phyloP scores from a whole-genome alignment of 2,329 filamentous ascomycete genomes.

The Aspergillus quadrilineatus region DNA sequence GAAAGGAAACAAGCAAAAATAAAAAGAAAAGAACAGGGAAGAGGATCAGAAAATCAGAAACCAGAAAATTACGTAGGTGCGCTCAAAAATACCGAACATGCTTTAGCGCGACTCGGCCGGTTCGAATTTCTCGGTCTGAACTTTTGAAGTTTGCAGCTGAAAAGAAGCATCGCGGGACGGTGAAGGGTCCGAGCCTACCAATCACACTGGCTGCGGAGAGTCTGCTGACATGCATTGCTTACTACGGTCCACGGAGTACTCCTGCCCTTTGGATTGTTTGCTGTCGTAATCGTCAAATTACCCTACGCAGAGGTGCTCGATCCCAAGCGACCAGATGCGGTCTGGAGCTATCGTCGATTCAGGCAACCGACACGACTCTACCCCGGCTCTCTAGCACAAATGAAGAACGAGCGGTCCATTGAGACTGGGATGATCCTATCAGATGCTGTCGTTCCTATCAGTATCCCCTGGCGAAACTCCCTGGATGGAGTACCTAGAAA shows the following conservation, averaged over 20 bases:
- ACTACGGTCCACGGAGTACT: neutral
- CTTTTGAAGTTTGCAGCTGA: slow-evolving; percentile 1
- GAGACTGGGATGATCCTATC: neutral
- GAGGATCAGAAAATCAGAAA: neutral
- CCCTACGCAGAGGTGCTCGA: neutral
- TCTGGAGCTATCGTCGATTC: neutral
- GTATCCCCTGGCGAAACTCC: too few relatives aligned
- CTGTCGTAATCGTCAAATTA: slow-evolving; percentile 5
- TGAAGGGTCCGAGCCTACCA: slow-evolving; percentile 1
- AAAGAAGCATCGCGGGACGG: neutral
- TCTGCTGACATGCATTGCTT: slow-evolving; percentile 13
- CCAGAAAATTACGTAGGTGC: slow-evolving; percentile 15
- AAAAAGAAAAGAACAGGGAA: too few relatives aligned
- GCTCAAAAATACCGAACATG: slow-evolving; percentile 30
- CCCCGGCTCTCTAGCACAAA: neutral
- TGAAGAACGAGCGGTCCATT: neutral
- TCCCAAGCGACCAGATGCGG: neutral
- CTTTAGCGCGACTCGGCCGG: slow-evolving; percentile 37
- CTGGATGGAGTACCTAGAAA: neutral
- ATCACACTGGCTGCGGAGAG: slow-evolving; percentile 9
- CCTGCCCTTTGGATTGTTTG: neutral
- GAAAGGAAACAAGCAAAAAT: too few relatives aligned
- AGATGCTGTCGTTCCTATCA: too few relatives aligned
- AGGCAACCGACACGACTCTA: neutral
- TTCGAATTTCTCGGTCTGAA: slow-evolving; percentile 3